phyloP scores from a whole-genome alignment of 2,329 filamentous ascomycete genomes.

The Coniochaeta sp. region DNA sequence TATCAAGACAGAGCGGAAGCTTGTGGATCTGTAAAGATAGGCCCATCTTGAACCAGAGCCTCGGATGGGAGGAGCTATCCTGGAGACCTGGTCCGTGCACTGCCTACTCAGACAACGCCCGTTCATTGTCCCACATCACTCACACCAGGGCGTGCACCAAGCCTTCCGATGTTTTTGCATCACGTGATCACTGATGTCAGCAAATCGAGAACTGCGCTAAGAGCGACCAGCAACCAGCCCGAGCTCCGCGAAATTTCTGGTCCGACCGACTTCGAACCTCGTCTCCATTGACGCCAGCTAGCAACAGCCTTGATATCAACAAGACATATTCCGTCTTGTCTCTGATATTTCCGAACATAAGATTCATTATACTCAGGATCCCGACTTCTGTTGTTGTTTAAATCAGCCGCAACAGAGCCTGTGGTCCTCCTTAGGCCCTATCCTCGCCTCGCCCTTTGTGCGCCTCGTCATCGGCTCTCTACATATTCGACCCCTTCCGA shows the following conservation, averaged over 20 bases:
- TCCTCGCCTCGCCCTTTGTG: neutral
- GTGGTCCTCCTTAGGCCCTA: neutral
- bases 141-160: too few relatives aligned
- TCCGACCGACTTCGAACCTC: neutral
- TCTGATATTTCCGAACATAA: neutral
- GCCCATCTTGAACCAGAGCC: neutral
- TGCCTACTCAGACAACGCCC: too few relatives aligned
- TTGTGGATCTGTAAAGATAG: neutral
- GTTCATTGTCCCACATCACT: too few relatives aligned
- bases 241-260: slow-evolving; percentile 4
- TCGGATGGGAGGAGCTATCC: neutral
- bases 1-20: neutral
- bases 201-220: neutral
- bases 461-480: neutral
- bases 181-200: slow-evolving; percentile 1
- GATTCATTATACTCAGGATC: neutral
- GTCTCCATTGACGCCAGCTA: neutral
- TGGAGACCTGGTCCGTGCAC: neutral
- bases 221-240: neutral
- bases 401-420: neutral
- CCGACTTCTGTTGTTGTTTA: neutral
- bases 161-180: slow-evolving; percentile 1
- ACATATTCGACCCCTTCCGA: neutral
- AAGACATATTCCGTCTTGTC: neutral
- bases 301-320: slow-evolving; percentile 1